These are phyloP conservation scores for Bromus sterilis DNA, from an alignment of 176 grass and related monocot species.

Conservation along the genomic window DNA sequence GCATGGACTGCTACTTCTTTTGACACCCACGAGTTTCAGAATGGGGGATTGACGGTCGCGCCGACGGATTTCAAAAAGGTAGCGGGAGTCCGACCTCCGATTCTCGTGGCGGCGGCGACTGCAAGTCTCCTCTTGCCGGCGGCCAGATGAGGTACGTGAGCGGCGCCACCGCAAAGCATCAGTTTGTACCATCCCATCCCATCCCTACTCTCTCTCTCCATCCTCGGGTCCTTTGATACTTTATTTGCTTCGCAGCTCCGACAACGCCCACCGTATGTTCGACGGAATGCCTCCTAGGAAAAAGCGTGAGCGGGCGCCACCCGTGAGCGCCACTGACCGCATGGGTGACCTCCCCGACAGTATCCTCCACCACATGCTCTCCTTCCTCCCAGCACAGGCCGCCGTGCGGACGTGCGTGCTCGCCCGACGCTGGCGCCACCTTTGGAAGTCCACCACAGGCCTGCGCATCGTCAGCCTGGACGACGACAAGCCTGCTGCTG, in stretches of 20 bases:
- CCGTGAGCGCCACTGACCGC: background rate
- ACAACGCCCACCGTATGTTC: background rate
- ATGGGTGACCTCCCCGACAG: background rate
- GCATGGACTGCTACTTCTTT: too few species aligned
- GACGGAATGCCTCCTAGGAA: background rate
- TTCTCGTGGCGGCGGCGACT: too few species aligned
- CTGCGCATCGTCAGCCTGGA: background rate
- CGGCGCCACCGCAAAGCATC: background rate
- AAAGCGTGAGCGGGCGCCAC: background rate
- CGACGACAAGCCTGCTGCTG: too few species aligned
- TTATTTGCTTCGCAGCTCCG: background rate
- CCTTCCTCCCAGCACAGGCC: background rate
- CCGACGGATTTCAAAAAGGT: background rate
- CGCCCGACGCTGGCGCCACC: background rate
- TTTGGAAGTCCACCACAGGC: background rate
- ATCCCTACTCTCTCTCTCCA: background rate
- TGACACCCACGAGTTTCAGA: too few species aligned
- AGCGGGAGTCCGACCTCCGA: background rate
- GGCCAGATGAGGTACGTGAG: background rate
- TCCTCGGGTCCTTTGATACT: background rate
- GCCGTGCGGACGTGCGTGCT: background rate
- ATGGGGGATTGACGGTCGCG: background rate
- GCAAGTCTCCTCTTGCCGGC: background rate
- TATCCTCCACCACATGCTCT: background rate
- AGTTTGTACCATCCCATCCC: background rate